Percentiles rank a stretch among this genome's conserved stretches.
Evolutionary conservation across 768 basidiomycete genomes (phyloP).

Genomic region (Cyclocybe cylindracea): DNA sequence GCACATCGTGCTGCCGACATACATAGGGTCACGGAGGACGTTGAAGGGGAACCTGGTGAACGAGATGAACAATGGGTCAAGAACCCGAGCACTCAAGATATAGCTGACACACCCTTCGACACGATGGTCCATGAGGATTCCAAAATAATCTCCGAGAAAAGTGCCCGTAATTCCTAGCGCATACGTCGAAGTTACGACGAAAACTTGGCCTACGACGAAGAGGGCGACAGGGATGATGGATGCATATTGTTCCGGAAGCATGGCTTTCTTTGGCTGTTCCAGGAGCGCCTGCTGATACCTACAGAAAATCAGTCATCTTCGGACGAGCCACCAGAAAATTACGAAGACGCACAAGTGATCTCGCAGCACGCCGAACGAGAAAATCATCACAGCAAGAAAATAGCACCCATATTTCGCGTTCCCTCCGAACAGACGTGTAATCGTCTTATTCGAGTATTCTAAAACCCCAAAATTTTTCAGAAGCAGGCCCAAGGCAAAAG

Average conservation of each 20-base stretch:
- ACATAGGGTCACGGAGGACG: slow-evolving; percentile 92
- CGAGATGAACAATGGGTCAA: background rate
- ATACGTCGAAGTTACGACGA: slow-evolving; percentile 89
- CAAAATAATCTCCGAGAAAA: slow-evolving; percentile 86
- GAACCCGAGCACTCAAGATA: background rate
- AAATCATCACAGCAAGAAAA: slow-evolving; percentile 82
- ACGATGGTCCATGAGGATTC: slow-evolving; percentile 82
- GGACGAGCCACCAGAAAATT: background rate
- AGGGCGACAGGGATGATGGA: slow-evolving; percentile 59
- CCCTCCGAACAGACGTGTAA: slow-evolving; percentile 82
- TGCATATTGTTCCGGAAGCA: slow-evolving; percentile 68
- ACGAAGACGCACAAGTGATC: slow-evolving; percentile 71
- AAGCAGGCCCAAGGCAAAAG: background rate
- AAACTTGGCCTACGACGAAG: slow-evolving; percentile 74
- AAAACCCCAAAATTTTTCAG: background rate
- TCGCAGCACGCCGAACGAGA: slow-evolving; percentile 80
- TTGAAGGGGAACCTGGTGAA: slow-evolving; percentile 85
- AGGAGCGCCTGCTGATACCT: slow-evolving; percentile 77
- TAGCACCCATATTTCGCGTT: slow-evolving; percentile 80
- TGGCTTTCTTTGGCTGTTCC: slow-evolving; percentile 69
- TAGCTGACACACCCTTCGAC: slow-evolving; percentile 65
- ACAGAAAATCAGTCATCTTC: background rate
- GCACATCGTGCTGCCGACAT: slow-evolving; percentile 91
- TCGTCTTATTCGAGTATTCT: slow-evolving; percentile 81
- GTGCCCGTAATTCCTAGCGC: slow-evolving; percentile 92